Conservation (phyloP, 202 grass and related monocot genomes). For the Musa balbisiana region DNA sequence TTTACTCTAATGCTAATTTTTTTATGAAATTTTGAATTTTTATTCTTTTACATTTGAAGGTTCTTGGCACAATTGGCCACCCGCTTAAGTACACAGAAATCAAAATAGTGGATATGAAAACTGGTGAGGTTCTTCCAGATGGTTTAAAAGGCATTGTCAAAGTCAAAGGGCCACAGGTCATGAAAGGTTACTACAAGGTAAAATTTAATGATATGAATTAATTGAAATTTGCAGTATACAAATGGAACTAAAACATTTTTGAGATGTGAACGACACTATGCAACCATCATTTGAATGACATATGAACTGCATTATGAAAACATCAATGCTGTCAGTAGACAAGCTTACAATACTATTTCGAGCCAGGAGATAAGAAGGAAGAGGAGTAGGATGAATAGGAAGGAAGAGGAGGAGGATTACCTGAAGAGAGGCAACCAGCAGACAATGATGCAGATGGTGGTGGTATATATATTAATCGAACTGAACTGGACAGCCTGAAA, state of each 20-base stretch:
- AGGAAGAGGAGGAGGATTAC: no score
- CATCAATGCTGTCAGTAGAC: background rate
- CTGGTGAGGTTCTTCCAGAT: conserved; percentile 50
- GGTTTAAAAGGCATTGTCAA: conserved; percentile 86
- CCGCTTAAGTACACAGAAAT: conserved; percentile 77
- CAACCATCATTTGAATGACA: background rate
- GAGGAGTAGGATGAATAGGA: no score
- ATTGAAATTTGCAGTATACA: background rate
- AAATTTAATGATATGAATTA: conserved; percentile 2
- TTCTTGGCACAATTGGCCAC: conserved; percentile 80
- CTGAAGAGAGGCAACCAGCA: no score
- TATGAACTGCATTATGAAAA: background rate
- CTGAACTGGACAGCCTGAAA: no score
- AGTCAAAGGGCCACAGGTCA: conserved; percentile 78
- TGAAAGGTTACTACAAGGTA: conserved; percentile 99
- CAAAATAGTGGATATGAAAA: conserved; percentile 64
- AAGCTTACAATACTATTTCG: no score
- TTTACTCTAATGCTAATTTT: background rate
- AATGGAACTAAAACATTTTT: background rate
- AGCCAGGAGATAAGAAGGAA: no score
- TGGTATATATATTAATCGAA: no score
- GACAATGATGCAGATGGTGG: no score
- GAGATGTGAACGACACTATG: background rate
- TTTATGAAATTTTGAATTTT: background rate
- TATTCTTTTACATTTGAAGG: conserved; percentile 39